A percentile compares a stretch with the other conserved stretches of the same genome.
Evolutionary conservation across 73 alveolate genomes (phyloP).

Genomic region (Paramecium caudatum): DNA sequence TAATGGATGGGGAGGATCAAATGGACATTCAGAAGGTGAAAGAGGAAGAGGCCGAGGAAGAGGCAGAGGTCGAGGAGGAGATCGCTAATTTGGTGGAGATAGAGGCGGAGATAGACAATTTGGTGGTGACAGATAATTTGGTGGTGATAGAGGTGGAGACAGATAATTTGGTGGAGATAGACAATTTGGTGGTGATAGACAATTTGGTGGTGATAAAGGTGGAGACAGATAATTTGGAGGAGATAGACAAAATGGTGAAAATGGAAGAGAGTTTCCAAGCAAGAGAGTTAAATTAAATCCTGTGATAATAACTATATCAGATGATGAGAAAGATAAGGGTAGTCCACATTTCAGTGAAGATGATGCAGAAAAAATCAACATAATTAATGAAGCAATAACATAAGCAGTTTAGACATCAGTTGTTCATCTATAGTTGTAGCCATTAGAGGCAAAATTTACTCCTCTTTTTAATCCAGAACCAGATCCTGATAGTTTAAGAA

Average conservation of each 20-base stretch:
- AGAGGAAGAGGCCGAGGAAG: constrained; percentile 49
- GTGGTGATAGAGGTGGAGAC: constrained; percentile 10
- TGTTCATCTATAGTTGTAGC: not conserved
- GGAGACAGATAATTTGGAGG: not conserved
- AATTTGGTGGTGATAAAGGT: not conserved
- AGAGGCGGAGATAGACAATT: constrained; percentile 58
- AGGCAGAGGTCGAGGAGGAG: constrained; percentile 44
- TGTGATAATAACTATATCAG: constrained; percentile 47
- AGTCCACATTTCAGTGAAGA: constrained; percentile 43
- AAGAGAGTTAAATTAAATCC: constrained; percentile 31
- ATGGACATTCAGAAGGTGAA: not conserved
- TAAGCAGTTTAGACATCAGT: not conserved
- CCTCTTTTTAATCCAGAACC: constrained; percentile 65
- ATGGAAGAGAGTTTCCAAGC: constrained; percentile 30
- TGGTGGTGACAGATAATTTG: not conserved
- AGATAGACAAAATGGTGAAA: not conserved
- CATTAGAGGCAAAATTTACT: not conserved
- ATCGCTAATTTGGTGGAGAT: constrained; percentile 11
- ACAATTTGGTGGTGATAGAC: not conserved
- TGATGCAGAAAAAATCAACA: constrained; percentile 4
- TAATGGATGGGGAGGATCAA: constrained; percentile 22
- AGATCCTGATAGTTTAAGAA: constrained; percentile 35
- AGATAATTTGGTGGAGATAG: not conserved
- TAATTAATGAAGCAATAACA: not conserved
- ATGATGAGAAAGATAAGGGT: constrained; percentile 1